Evolutionary conservation across 2,329 filamentous ascomycete genomes (phyloP), one percentile per base, ranked within the genome.

Genomic region (Lachnum nothofagi): DNA sequence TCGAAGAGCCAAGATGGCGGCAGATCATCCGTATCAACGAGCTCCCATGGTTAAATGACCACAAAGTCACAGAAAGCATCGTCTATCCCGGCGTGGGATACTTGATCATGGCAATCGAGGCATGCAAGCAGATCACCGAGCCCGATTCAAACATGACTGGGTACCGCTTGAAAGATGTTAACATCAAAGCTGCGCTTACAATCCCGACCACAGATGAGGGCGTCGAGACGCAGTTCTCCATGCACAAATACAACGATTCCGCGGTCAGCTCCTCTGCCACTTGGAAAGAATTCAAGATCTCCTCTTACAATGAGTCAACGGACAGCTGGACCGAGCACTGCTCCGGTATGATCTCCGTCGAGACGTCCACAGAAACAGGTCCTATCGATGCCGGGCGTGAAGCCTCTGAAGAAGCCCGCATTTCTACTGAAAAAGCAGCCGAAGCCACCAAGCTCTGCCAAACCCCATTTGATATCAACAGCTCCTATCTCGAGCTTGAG

Each of bases 271-370:
- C 25, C 6, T 6, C 25, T 6, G 6, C 25, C 12, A 12, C 12
- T 6, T 64, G 29, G 2, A 12, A 31, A 16, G 9, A 16, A 16
- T 34, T 34, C n/a, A 34, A 5, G 7, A 14, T 22, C 17, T 19
- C n/a, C 8, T 40, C 31, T 5, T 8, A 9, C n/a, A 16, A 8
- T 44, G 69, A 79, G 2, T n/a, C 16, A 23, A 5, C 6, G 17
- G 42, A 44, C 1, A 42, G 42, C 12, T 68, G 65, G 66, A 61
- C 58, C 33, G 65, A 68, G 33, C 64, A 69, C 48, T 67, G 65
- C 46, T 56, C 55, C 22, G 67, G 65, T 1, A 56, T 62, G 31
- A 59, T 68, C 17, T 47, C 54, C 5, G 49, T 62, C 5, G 61
- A 67, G 23, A 48, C 52, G 22, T 37, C 52, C 14, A 37, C 42